Evolutionary conservation across 352 stramenopile species (phyloP), one percentile per base, ranked within the genome.

Genomic region (Phytophthora pseudosyringae): DNA sequence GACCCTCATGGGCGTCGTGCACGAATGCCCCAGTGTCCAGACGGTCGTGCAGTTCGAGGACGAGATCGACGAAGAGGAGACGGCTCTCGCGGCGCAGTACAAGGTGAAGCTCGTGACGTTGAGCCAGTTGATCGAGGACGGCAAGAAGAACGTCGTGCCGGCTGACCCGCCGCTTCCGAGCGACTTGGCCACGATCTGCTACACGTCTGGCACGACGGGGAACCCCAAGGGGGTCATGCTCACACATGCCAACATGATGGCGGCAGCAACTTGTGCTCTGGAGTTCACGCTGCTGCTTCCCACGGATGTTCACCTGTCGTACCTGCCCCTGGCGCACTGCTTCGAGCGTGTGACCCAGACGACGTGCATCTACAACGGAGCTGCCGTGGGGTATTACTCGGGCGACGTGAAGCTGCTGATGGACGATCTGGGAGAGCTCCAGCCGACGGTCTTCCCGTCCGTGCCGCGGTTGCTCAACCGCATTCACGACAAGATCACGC

Each of bases 391-490:
- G 8, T 99, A 98, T 70, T 98, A 89, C 62, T 83, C 92, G 13
- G 95, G 94, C 18, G 83, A 97, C 59, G 81, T 94, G 15, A 53
- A 78, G 35, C 76, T 91, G 29, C 71, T 99, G 10, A 84, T 98
- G 73, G 91, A 97, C 65, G 96, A 98, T 66, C 57, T 98, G 25
- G 71, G 83, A 43, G 88, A 75, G 31, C 90, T 98, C 59, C 75
- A 89, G 52, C 95, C 95, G 0, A 98, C 94, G 7, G 62, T 97
- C 0, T 95, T 99, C 64, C 76, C 83, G 15, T 89, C 87, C 1
- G 95, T 98, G 47, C 97, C 97, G 8, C 80, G 97, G 2, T 82
- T 99, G 13, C 71, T 98, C 41, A 98, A 98, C 69, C 96, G 97
- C 61, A 95, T 99, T 41, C 86, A 98, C 70, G 93, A 98, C 80